Base-by-base conservation (phyloP, 306 rosid species). In the Dryas drummondii region DNA sequence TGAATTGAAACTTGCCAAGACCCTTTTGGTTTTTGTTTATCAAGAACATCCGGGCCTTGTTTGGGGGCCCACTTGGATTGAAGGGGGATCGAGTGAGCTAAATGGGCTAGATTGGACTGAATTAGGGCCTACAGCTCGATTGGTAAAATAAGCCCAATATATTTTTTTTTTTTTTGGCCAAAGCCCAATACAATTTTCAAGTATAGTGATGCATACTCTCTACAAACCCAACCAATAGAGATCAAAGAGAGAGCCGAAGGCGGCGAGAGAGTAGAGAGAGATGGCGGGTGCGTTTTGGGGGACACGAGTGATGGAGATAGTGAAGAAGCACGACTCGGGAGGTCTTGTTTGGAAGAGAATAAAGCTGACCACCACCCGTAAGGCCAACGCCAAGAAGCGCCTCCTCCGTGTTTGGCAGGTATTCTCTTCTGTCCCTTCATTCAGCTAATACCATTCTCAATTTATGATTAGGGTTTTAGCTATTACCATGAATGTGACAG, bases 371-470 rank as follows among this genome's bases (percentile, higher is more conserved):
- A 7, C 93, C 68, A 94, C 98, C 32, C 93, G 97, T 44, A 91
- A 88, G 80, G 96, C 97, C 84, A 94, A 94, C 78, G 97, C 98
- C 78, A 88, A 88, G 87, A 94, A 94, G 79, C 96, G 98, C 63
- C 96, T 94, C 68, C 91, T 76, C 65, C 94, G 98, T 6, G 97
- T 92, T 64, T 94, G 98, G 98, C 98, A 94, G 96, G 98, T 32
- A 32, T 87, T 3, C 5, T 22, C 59, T 26, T 12, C 60, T 45
- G 70, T 60, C 69, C 41, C 40, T 68, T 47, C 6, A 52, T 13
- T 5, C 12, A 46, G 37, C 52, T 9, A 32, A 32, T 19, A 40
- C 22, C 27, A 4, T 27, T 61, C 11, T 7, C 42, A 13, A 7
- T 56, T 57, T 46, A 17, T 71, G 56, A 1, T 75, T 71, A 80